Base-by-base conservation (phyloP, 306 rosid genomes). In the Oxytropis ochrocephala region DNA sequence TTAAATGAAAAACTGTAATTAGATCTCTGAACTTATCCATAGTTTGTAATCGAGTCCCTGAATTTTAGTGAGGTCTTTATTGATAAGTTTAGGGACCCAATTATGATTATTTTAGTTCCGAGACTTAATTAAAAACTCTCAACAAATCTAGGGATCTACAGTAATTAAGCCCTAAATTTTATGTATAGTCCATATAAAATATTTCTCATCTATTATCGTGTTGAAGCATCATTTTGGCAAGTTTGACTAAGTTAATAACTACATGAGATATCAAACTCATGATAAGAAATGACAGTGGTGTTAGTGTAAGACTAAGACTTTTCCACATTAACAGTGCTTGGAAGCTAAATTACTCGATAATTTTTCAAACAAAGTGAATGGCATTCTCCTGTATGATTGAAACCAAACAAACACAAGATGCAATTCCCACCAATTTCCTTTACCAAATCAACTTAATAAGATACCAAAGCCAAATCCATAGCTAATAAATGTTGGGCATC, bases 361-460 rank as follows among this genome's bases (percentile, higher is more conserved):
- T 38, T 38, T 38, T 38, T 38, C 17, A 13, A 46, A 46, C 55
- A 14, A 17, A 16, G 29, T 24, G 29, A 24, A 24, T 24, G 24
- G 29, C 12, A 12, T 7, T 32, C 13, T 61, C 56, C 49, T 27
- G 56, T 11, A 35, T 60, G 51, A 43, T 42, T 32, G 11, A 52
- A 69, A 67, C 38, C 65, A 61, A 60, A 51, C 42, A 47, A 68
- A 68, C n/a, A 59, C 49, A 32, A 9, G 33, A 42, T 43, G 57
- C 24, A 56, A 11, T 29, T 2, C 14, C 44, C 58, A 32, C 17
- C 11, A 29, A 50, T 38, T 48, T 33, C 39, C 47, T 56, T 13
- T 39, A 56, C 68, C 53, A 44, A 7, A 65, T 19, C 43, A 75
- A 19, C 8, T 27, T 30, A 38, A 39, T 49, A 33, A 17, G 42